Base-by-base conservation (phyloP, 2,329 filamentous ascomycete species). In the Aureobasidium sp. region DNA sequence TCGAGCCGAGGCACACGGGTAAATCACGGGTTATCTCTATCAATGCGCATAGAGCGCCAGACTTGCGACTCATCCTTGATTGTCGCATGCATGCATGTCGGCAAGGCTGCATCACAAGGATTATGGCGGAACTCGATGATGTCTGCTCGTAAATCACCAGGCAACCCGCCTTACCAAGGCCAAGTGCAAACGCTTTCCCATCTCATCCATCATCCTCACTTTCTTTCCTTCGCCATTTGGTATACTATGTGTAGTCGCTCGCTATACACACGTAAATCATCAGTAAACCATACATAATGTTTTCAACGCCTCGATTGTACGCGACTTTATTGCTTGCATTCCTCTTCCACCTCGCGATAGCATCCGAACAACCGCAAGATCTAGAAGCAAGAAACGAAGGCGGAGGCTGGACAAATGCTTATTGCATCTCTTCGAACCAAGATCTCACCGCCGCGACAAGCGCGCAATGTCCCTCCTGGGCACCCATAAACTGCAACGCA, bases 401-500 rank as follows among this genome's bases (percentile, higher is more conserved):
- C 11, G 21, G 30, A 11, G 39, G 34, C 21, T 59, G 54, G 54
- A 59, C 37, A 13, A 59, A 39, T 13, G 54, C 54, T 13, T 59
- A 59, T 7, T 59, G 54, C 13, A 58, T 62, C 27, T 54, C 7
- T n/a, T 9, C 42, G 8, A 21, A 59, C 29, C 42, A 37, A 37
- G 63, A 71, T 16, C 67, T 75, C 29, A 70, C 68, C 27, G 69
- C 69, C 11, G 72, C 73, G 1, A 70, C 66, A 44, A 64, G 59
- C 9, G 72, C 71, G 10, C 64, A 68, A 63, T 74, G 72, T 67
- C 73, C 73, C 3, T 67, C 69, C n/a, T 68, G 68, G 54, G 67
- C 71, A 53, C 77, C 63, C 3, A 64, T 74, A 60, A 76, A 74
- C 66, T 80, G 78, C 66, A 72, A 70, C 48, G 72, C 68, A 34